Percentiles rank a stretch among this genome's conserved stretches.
phyloP scores from a whole-genome alignment of 2,329 filamentous ascomycete species.

The Delphinella strobiligena region DNA sequence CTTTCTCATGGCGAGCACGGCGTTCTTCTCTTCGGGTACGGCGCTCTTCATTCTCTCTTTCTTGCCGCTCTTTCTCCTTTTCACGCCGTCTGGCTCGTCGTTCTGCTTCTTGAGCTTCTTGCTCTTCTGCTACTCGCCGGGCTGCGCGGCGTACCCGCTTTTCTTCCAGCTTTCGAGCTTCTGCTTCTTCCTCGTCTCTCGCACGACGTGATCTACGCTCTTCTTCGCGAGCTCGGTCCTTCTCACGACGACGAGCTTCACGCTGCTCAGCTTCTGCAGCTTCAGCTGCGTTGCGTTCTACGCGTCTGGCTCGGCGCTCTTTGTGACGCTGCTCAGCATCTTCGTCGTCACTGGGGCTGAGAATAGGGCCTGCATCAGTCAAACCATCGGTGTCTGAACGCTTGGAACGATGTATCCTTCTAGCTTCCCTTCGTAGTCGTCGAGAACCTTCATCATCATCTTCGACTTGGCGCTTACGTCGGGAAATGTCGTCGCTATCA shows the following conservation, averaged over 20 bases:
- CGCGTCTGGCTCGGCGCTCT: conserved; percentile 22
- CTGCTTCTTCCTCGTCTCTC: conserved; percentile 17
- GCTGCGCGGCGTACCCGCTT: conserved; percentile 24
- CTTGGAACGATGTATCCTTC: conserved; percentile 20
- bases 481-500: conserved; percentile 20
- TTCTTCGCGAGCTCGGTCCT: conserved; percentile 25
- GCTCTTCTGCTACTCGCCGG: conserved; percentile 18
- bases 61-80: conserved; percentile 15
- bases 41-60: conserved; percentile 20
- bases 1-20: conserved; percentile 1
- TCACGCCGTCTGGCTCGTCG: conserved; percentile 7
- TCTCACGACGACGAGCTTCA: conserved; percentile 25
- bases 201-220: conserved; percentile 20
- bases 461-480: conserved; percentile 17
- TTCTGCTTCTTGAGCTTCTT: conserved; percentile 9
- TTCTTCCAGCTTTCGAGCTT: conserved; percentile 27
- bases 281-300: conserved; percentile 23
- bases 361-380: conserved; percentile 14
- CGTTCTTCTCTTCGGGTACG: conserved; percentile 5
- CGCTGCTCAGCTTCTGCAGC: conserved; percentile 25
- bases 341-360: conserved; percentile 15
- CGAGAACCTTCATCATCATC: conserved; percentile 22
- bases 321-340: conserved; percentile 19
- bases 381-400: conserved; percentile 16
- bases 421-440: conserved; percentile 24